Percentiles rank a stretch among this genome's conserved stretches.
Conservation (phyloP, 139 green algal genomes). For the Haematococcus sp. region DNA sequence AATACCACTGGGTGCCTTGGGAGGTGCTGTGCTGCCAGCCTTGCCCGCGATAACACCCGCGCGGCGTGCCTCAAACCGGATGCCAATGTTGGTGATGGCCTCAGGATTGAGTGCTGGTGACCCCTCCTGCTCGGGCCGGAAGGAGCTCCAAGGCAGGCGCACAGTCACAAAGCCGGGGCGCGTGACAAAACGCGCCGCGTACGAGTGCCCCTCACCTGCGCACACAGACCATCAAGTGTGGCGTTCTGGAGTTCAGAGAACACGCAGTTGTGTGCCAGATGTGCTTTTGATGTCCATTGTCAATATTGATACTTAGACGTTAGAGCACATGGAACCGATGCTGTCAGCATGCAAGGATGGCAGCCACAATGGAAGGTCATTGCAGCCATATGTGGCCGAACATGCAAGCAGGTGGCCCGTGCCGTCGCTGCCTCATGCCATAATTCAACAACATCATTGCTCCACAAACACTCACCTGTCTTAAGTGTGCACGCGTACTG, state of each 20-base stretch:
- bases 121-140: conserved; percentile 60
- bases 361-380: no score
- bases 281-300: no score
- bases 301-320: no score
- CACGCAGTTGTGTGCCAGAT: no score
- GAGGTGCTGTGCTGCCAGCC: background rate
- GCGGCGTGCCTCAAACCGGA: conserved; percentile 24
- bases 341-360: no score
- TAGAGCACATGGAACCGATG: no score
- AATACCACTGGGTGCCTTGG: background rate
- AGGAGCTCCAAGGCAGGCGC: conserved; percentile 82
- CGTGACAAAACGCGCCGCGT: conserved; percentile 65
- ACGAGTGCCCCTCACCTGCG: conserved; percentile 43
- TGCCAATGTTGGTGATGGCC: conserved; percentile 16
- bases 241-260: background rate
- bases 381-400: no score
- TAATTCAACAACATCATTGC: no score
- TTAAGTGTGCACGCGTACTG: conserved; percentile 72
- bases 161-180: conserved; percentile 61
- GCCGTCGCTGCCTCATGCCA: no score
- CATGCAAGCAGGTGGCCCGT: no score
- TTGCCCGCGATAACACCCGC: background rate
- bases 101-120: conserved; percentile 40
- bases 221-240: conserved; percentile 1
- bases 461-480: conserved; percentile 38